These are phyloP conservation scores for Cryphonectria parasitica DNA, from an alignment of 2,329 filamentous ascomycete genomes.

Conservation along the genomic window DNA sequence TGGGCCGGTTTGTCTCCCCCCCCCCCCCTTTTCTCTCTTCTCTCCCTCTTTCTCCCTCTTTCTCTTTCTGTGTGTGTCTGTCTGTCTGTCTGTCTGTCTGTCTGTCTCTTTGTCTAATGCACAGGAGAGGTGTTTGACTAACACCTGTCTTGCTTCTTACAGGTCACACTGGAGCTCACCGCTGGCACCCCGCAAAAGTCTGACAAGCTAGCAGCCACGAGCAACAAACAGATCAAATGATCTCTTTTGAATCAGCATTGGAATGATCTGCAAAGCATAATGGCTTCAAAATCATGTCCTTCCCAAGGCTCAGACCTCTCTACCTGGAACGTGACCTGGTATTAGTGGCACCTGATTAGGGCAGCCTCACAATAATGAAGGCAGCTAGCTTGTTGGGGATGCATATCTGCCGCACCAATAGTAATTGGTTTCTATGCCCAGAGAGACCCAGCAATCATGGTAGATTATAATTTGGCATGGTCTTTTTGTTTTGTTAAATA, in stretches of 20 bases:
- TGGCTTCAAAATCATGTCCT: neutral
- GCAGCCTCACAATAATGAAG: neutral
- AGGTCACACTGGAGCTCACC: constrained; percentile 43
- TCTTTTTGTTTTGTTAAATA: neutral
- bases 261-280: neutral
- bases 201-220: constrained; percentile 5
- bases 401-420: neutral
- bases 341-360: neutral
- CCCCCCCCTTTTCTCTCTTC: no score
- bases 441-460: neutral
- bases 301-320: neutral
- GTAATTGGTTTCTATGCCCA: neutral
- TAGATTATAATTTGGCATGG: neutral
- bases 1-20: constrained; percentile 56
- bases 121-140: constrained; percentile 20
- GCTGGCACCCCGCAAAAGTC: constrained; percentile 21
- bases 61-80: no score
- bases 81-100: neutral
- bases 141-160: neutral
- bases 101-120: neutral
- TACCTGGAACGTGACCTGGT: neutral
- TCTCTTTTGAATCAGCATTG: neutral
- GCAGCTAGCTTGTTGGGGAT: neutral
- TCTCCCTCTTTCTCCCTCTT: no score
- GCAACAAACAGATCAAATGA: neutral